These are phyloP conservation scores for Sphenostylis stenocarpa DNA, from an alignment of 306 rosid species.

Conservation along the genomic window DNA sequence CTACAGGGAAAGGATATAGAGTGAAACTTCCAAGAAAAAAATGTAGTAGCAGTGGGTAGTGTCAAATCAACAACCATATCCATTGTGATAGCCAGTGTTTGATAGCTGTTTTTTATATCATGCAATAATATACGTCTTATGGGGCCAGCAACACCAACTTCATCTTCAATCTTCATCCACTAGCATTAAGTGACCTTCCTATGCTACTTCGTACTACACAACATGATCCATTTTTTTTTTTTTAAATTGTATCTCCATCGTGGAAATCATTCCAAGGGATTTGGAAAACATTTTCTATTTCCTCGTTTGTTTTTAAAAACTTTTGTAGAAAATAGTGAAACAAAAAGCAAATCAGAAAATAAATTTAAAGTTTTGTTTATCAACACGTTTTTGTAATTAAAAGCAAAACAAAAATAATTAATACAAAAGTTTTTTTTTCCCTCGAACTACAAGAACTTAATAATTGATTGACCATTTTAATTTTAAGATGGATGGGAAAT, in stretches of 20 bases:
- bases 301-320: too few species aligned
- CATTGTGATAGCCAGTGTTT: constrained; percentile 37
- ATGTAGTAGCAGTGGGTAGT: not conserved
- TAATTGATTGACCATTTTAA: not conserved
- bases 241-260: too few species aligned
- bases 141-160: constrained; percentile 27
- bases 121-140: constrained; percentile 20
- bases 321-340: not conserved
- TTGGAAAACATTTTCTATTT: too few species aligned
- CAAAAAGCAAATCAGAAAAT: not conserved
- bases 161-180: constrained; percentile 28
- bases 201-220: constrained; percentile 28
- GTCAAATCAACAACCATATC: constrained; percentile 49
- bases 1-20: constrained; percentile 19
- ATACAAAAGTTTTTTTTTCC: not conserved
- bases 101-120: constrained; percentile 46
- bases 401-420: not conserved
- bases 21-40: constrained; percentile 49
- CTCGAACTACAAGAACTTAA: not conserved
- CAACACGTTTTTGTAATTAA: not conserved
- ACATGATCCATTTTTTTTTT: not conserved
- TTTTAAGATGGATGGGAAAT: not conserved
- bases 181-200: constrained; percentile 33
- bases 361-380: not conserved
- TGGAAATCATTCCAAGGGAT: too few species aligned